Base-by-base conservation (phyloP, 1,284 basidiomycete species). In the Ganoderma leucocontextum region DNA sequence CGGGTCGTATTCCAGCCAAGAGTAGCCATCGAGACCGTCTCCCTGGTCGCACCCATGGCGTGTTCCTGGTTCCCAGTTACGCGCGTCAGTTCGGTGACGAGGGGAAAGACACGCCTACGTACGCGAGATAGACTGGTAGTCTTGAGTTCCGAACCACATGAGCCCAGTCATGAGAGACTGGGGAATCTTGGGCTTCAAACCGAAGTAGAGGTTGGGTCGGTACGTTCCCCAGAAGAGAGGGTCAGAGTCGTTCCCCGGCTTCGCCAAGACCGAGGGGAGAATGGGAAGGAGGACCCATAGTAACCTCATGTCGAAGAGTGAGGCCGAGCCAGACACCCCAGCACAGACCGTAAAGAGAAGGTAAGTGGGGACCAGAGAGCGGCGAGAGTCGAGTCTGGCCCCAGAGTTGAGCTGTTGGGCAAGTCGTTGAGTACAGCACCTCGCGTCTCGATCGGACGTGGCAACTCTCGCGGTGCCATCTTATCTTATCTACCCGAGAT, bases 141-240 rank as follows among this genome's bases (percentile, higher is more conserved):
- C 87, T 59, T 94, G 89, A 5, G 92, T 90, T 33, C 95, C 93
- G 79, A 94, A 94, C 96, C 96, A 98, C 79, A 97, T 89, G 52
- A 98, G 86, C 44, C 96, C 97, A 3, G 93, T 94, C 89, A 97
- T 88, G 36, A 98, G 85, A 15, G 95, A 95, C 74, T 95, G 89
- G 1, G 96, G 94, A 68, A 95, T 82, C 57, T 91, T 87, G 25
- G 96, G 94, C 58, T 95, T 85, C 63, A 98, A 82, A 38, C 96
- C 96, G 80, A 98, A 97, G 83, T 98, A 98, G 38, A 98, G 86
- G 76, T 95, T 95, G 0, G 96, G 95, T 49, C 96, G 85, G 78
- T 97, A 98, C 0, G 93, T 85, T 3, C 95, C 95, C 96, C 96
- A 98, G 73, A 95, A 79, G n/a, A 95, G 80, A 9, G 91, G 89